Evolutionary conservation across 805 yeast species (phyloP).

Genomic region (Ascoidea rubescens): DNA sequence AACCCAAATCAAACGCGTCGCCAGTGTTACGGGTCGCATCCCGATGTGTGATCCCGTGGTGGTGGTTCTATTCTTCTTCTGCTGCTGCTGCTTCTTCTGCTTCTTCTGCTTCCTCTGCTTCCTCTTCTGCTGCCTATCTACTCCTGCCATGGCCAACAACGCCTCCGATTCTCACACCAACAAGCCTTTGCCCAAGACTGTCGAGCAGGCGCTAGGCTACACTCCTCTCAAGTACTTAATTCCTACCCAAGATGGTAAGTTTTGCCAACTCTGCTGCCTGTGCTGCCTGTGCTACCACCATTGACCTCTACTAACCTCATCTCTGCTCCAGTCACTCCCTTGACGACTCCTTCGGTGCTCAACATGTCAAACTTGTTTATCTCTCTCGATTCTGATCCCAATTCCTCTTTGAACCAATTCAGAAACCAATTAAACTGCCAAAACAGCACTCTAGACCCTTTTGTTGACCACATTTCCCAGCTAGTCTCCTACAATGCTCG

Average conservation of each 20-base stretch:
- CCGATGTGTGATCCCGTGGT: no score
- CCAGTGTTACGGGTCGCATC: no score
- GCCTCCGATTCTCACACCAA: background rate
- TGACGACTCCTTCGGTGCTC: slow-evolving; percentile 13
- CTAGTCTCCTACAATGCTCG: slow-evolving; percentile 1
- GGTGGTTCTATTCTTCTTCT: no score
- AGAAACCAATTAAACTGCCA: slow-evolving; percentile 9
- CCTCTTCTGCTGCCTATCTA: no score
- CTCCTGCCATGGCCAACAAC: no score
- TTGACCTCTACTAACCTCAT: background rate
- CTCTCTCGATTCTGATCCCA: background rate
- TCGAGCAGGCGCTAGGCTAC: slow-evolving; percentile 17
- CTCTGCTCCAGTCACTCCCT: slow-evolving; percentile 12
- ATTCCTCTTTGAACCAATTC: slow-evolving; percentile 11
- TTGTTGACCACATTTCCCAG: slow-evolving; percentile 7
- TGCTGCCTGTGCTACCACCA: no score
- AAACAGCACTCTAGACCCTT: slow-evolving; percentile 1
- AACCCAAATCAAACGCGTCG: no score
- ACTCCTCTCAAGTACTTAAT: slow-evolving; percentile 24
- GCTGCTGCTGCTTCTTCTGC: no score
- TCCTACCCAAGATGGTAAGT: slow-evolving; percentile 26
- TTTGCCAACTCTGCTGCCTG: background rate
- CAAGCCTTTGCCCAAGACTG: slow-evolving; percentile 11
- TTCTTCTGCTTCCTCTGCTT: no score
- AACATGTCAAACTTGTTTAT: background rate